Base-by-base conservation (phyloP, 1,284 basidiomycete genomes). In the Fistulinella cinereoalba region DNA sequence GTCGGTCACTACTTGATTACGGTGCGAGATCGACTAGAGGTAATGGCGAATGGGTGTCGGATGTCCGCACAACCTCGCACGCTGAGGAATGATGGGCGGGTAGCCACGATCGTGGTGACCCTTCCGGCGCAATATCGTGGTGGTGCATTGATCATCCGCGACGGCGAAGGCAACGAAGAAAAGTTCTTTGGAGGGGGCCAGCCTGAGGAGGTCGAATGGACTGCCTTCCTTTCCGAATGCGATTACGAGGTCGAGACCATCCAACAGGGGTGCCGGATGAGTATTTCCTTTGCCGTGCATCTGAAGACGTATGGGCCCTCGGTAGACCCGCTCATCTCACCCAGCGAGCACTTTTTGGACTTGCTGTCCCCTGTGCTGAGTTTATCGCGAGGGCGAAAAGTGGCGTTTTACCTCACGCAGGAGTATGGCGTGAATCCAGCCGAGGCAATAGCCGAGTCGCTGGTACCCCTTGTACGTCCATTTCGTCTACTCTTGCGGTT, bases 371-470 rank as follows among this genome's bases (percentile, higher is more conserved):
- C 84, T 4, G 75, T 89, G 27, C 67, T 90, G 52, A 88, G 87
- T 58, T 65, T 80, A 55, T 80, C 79, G 24, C 75, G 85, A 40
- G 85, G 86, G 24, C 74, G 79, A 43, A 82, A 74, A 55, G 74
- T 90, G 54, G 88, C 76, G 3, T 88, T 89, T 63, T 81, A 85
- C 64, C 69, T 88, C 44, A 76, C 73, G 10, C 75, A 81, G 43
- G 79, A 85, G 47, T 88, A 90, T 60, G 74, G 74, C n/a, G 75
- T 83, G n/a, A 82, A 84, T 55, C 88, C 87, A 21, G 76, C 80
- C 6, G 81, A 86, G 42, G 71, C 76, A 4, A 65, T 85, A 25
- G 87, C 87, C 15, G 85, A 88, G 51, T 75, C 78, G 5, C 60
- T 89, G 34, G 78, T 87, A 23, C 83, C 87, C 10, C 72, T 74